These are phyloP conservation scores for Aureobasidium lini DNA, from an alignment of 2,329 filamentous ascomycete genomes.

Conservation along the genomic window DNA sequence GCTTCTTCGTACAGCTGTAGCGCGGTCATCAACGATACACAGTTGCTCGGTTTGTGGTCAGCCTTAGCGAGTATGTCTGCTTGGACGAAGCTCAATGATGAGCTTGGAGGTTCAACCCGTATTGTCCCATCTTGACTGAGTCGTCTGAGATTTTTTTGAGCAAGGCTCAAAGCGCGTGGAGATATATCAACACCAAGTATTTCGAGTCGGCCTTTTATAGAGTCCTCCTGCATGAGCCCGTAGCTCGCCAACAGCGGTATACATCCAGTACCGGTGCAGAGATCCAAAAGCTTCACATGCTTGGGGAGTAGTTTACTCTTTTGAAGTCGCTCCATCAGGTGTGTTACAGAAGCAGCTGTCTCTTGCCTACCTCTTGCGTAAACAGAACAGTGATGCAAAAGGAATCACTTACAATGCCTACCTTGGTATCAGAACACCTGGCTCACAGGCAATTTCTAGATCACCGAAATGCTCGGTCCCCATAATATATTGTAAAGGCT, in stretches of 20 bases:
- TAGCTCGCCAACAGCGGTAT: slow-evolving; percentile 71
- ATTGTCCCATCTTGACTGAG: not conserved
- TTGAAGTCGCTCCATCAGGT: slow-evolving; percentile 26
- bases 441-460: slow-evolving; percentile 67
- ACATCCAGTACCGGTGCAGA: slow-evolving; percentile 88
- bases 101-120: no score
- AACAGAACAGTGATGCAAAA: not conserved
- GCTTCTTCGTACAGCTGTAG: not conserved
- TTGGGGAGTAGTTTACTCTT: slow-evolving; percentile 15
- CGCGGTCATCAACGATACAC: not conserved
- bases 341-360: slow-evolving; percentile 35
- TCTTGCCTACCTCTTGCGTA: slow-evolving; percentile 33
- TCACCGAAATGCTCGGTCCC: slow-evolving; percentile 82
- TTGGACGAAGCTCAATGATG: slow-evolving; percentile 23
- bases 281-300: slow-evolving; percentile 61
- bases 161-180: slow-evolving; percentile 54
- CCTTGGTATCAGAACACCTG: slow-evolving; percentile 80
- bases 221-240: slow-evolving; percentile 39
- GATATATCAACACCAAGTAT: slow-evolving; percentile 72
- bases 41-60: not conserved
- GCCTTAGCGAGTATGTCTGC: slow-evolving; percentile 27
- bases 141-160: slow-evolving; percentile 49
- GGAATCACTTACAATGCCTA: slow-evolving; percentile 26
- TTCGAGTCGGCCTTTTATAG: slow-evolving; percentile 30
- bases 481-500: slow-evolving; percentile 83